Conservation (phyloP, 2,329 filamentous ascomycete species). For the Orbilia oligospora region DNA sequence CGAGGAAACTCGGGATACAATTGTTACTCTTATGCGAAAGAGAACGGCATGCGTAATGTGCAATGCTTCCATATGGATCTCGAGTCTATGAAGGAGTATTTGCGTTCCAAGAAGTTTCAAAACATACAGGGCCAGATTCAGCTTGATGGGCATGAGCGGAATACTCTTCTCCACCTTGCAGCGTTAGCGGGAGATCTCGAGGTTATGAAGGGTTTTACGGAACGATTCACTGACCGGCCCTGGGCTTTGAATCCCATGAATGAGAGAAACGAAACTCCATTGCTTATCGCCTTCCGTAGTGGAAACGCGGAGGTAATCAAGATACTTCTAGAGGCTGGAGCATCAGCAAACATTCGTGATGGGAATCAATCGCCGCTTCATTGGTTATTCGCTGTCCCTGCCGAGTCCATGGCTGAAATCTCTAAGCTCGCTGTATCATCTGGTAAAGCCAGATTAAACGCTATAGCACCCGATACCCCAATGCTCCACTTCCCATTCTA, state of each 20-base stretch:
- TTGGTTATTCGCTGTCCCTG: constrained; percentile 47
- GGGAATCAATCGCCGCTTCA: constrained; percentile 40
- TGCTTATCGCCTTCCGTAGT: constrained; percentile 41
- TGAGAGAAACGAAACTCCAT: constrained; percentile 33
- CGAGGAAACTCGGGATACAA: constrained; percentile 50
- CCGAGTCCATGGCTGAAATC: constrained; percentile 23
- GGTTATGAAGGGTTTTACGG: neutral
- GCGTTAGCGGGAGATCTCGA: constrained; percentile 40
- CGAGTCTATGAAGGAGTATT: constrained; percentile 25
- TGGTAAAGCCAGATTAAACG: constrained; percentile 25
- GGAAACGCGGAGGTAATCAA: constrained; percentile 40
- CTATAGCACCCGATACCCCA: constrained; percentile 34
- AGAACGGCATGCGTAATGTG: constrained; percentile 24
- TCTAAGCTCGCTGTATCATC: constrained; percentile 34
- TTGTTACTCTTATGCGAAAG: constrained; percentile 27
- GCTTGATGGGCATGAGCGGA: constrained; percentile 36
- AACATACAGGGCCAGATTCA: constrained; percentile 32
- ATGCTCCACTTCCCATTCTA: constrained; percentile 51
- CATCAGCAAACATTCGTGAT: constrained; percentile 40
- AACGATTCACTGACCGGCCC: constrained; percentile 6
- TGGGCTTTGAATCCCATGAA: constrained; percentile 46
- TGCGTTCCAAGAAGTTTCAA: constrained; percentile 12
- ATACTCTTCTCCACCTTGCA: constrained; percentile 45
- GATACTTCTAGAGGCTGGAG: constrained; percentile 26
- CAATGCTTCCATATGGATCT: constrained; percentile 45